phyloP scores from a whole-genome alignment of 257 asterid species.

The Lavandula angustifolia region DNA sequence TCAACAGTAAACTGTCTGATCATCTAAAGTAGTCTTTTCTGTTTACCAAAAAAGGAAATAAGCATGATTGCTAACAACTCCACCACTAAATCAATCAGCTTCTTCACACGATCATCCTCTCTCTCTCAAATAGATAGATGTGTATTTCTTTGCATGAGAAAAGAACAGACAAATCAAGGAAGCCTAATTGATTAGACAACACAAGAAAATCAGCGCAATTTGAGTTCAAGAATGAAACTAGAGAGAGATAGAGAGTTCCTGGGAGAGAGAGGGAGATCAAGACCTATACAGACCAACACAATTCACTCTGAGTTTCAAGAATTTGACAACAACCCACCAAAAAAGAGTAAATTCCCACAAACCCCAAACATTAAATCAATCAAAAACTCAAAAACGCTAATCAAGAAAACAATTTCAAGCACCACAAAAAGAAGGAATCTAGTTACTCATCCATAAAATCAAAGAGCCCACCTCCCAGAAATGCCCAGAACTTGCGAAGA shows the following conservation, averaged over 20 bases:
- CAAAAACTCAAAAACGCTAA: neutral
- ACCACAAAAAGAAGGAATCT: constrained; percentile 11
- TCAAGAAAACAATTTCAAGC: neutral
- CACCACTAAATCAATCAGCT: constrained; percentile 15
- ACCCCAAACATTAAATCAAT: neutral
- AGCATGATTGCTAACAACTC: constrained; percentile 11
- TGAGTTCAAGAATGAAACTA: neutral
- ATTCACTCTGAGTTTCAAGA: neutral
- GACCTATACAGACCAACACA: constrained; percentile 2
- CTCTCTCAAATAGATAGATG: constrained; percentile 21
- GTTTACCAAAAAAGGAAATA: constrained; percentile 17
- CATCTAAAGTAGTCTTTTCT: constrained; percentile 3
- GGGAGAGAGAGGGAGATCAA: neutral
- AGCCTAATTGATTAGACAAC: constrained; percentile 4
- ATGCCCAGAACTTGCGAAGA: constrained; percentile 1
- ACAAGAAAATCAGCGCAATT: neutral
- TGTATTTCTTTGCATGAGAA: constrained; percentile 12
- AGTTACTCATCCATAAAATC: constrained; percentile 21
- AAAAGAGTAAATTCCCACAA: constrained; percentile 11
- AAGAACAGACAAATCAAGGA: constrained; percentile 2
- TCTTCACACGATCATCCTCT: neutral
- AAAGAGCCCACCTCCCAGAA: constrained; percentile 23
- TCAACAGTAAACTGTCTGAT: constrained; percentile 13
- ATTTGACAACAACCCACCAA: constrained; percentile 8
- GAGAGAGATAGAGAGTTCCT: neutral